Evolutionary conservation across 176 grass and related monocot genomes (phyloP).

Genomic region (Musa acuminata): DNA sequence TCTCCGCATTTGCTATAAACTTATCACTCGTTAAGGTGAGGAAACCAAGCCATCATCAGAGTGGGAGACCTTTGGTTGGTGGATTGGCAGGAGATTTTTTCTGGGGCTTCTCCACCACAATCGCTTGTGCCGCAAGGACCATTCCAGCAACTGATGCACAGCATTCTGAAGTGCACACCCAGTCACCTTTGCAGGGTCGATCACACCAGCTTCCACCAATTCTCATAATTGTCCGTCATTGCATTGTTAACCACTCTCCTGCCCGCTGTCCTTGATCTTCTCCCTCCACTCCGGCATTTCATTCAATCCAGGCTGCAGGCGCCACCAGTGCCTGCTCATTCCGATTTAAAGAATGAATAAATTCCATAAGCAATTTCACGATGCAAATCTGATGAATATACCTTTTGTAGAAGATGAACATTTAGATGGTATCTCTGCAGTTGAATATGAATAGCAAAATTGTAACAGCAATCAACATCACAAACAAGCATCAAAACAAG

Average conservation of each 20-base stretch:
- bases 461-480: neutral
- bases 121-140: neutral
- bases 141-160: neutral
- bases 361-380: neutral
- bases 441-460: too few relatives aligned
- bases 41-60: neutral
- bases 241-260: neutral
- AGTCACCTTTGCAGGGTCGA: neutral
- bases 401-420: too few relatives aligned
- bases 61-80: neutral
- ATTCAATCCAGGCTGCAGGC: neutral
- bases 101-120: neutral
- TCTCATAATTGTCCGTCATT: neutral
- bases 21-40: neutral
- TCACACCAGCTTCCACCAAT: neutral
- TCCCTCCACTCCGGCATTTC: neutral
- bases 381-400: too few relatives aligned
- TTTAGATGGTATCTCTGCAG: too few relatives aligned
- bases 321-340: slow-evolving; percentile 4
- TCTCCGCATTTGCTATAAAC: neutral
- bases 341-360: neutral
- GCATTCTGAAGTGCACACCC: slow-evolving; percentile 1
- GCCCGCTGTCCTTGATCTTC: neutral
- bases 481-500: neutral
- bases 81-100: neutral